Conservation (phyloP, 108 stramenopile genomes). For the Skeletonema costatum region DNA sequence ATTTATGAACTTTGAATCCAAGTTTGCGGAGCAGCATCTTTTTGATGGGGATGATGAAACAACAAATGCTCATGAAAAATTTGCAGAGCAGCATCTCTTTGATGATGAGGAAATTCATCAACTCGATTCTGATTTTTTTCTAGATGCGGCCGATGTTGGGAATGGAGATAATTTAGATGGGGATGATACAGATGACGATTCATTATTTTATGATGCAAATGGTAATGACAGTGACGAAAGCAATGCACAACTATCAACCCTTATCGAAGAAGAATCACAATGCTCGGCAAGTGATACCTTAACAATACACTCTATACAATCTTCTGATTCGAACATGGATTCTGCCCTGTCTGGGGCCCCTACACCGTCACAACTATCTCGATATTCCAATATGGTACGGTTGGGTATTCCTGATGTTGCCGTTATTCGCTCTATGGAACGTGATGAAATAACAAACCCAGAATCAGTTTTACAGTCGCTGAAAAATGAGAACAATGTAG, state of each 20-base stretch:
- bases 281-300: constrained; percentile 3
- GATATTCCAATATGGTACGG: constrained; percentile 45
- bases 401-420: constrained; percentile 45
- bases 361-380: constrained; percentile 25
- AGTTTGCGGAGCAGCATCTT: background rate
- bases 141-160: constrained; percentile 1
- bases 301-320: background rate
- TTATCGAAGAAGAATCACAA: background rate
- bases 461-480: constrained; percentile 3
- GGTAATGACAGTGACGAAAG: background rate
- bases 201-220: background rate
- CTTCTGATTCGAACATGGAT: background rate
- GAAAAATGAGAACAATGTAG: constrained; percentile 11
- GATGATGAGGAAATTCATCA: background rate
- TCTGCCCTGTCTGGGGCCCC: background rate
- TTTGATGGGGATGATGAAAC: background rate
- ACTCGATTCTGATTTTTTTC: background rate
- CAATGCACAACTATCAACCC: background rate
- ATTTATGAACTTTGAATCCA: constrained; percentile 12
- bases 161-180: background rate
- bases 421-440: constrained; percentile 41
- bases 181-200: background rate
- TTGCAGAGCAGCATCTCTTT: background rate
- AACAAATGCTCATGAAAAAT: background rate
- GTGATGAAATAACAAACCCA: constrained; percentile 23